phyloP scores from a whole-genome alignment of 2,329 filamentous ascomycete genomes.

The Septoria linicola region DNA sequence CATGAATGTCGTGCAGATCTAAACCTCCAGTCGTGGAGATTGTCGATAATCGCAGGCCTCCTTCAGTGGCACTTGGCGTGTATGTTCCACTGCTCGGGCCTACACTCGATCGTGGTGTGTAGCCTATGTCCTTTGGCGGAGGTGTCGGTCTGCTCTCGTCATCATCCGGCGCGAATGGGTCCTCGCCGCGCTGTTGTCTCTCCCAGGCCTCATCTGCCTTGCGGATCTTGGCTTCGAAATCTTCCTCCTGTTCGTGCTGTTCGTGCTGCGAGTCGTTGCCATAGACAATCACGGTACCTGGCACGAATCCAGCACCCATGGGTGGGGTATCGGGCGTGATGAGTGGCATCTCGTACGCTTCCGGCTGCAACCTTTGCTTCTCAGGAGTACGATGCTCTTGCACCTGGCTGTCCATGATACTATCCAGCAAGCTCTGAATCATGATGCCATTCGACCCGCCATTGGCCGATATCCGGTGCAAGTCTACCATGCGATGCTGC shows the following conservation, averaged over 20 bases:
- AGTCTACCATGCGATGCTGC: constrained; percentile 35
- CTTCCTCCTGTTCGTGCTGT: constrained; percentile 30
- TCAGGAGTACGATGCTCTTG: constrained; percentile 17
- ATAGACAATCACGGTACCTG: constrained; percentile 36
- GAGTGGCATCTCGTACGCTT: constrained; percentile 32
- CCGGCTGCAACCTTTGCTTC: constrained; percentile 25
- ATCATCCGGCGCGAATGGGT: constrained; percentile 29
- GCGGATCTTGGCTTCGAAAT: constrained; percentile 34
- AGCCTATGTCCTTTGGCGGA: constrained; percentile 46
- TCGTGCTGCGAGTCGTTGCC: constrained; percentile 20
- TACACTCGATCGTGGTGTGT: constrained; percentile 37
- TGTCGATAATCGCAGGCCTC: constrained; percentile 35
- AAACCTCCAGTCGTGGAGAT: constrained; percentile 36
- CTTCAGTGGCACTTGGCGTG: constrained; percentile 23
- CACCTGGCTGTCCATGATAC: constrained; percentile 27
- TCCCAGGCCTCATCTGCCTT: constrained; percentile 38
- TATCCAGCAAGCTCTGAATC: constrained; percentile 38
- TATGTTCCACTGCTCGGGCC: constrained; percentile 30
- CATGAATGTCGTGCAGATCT: constrained; percentile 42
- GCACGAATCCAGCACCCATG: constrained; percentile 27
- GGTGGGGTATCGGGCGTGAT: constrained; percentile 38
- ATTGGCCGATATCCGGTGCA: constrained; percentile 36
- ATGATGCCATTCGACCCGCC: constrained; percentile 38
- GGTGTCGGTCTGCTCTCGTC: constrained; percentile 41
- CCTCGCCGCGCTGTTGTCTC: constrained; percentile 32